Evolutionary conservation across 2,329 filamentous ascomycete genomes (phyloP), one percentile per base, ranked within the genome.

Genomic region (Fusarium heterosporum): DNA sequence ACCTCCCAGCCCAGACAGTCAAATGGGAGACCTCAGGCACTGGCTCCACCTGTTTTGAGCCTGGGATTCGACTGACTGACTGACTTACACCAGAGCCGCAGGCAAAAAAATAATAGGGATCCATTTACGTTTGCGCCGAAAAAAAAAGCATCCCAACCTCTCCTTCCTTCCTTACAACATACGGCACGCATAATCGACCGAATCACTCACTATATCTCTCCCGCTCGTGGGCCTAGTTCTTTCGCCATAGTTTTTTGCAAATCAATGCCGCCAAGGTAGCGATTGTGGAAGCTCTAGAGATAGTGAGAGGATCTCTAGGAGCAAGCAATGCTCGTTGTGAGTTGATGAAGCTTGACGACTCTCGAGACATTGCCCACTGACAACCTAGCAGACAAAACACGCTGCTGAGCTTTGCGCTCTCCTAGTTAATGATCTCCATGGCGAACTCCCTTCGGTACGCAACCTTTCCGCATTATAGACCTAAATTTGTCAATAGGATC

Each of bases 381-480:
- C 70, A 55, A 26, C 40, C 48, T 61, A 19, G 39, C 66, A 90
- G 88, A 88, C 87, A 63, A 89, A 93, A 82, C 87, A 91, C 77
- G 85, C 91, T 71, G 89, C 91, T 75, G 93, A 97, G 87, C 92
- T 98, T 76, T 97, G 93, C 83, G 87, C 90, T 82, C 89, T 97
- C 77, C 86, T 97, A 66, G 90, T 98, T 67, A 89, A 93, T 76
- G 93, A 97, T 77, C 85, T 92, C 61, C 95, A 96, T 78, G 96
- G 96, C 76, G 92, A 97, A 81, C 88, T 98, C 60, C 93, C 93
- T 65, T 93, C 93, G 77, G 95, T 97, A 91, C 74, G 90, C 82
- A 30, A 52, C 30, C 36, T 46, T 57, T 38, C 51, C 59, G 64
- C 72, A 55, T 48, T 29, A 45, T 32, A 43, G 50, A 34, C 40